phyloP scores from a whole-genome alignment of 2,329 filamentous ascomycete species.

The Colletotrichum sp. region DNA sequence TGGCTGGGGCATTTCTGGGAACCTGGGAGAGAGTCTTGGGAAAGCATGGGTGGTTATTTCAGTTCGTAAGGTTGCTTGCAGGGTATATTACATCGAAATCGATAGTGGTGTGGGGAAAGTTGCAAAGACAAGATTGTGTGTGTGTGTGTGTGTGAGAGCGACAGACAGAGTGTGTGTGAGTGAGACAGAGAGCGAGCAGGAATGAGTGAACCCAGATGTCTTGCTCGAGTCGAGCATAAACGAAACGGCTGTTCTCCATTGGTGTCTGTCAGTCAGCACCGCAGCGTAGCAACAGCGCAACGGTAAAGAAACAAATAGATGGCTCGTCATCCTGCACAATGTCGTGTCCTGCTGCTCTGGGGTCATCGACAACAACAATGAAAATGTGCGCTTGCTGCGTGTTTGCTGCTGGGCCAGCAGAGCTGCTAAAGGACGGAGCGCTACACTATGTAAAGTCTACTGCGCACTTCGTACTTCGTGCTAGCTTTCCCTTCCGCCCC shows the following conservation, averaged over 20 bases:
- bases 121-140: neutral
- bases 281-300: neutral
- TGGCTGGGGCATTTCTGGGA: constrained; percentile 1
- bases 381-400: neutral
- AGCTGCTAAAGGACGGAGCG: neutral
- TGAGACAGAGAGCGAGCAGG: neutral
- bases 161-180: neutral
- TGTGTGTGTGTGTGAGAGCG: neutral
- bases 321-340: neutral
- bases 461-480: neutral
- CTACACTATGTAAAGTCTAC: neutral
- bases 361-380: neutral
- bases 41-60: constrained; percentile 2
- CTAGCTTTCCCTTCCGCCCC: neutral
- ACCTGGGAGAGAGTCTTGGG: neutral
- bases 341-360: neutral
- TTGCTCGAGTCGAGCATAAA: neutral
- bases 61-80: constrained; percentile 16
- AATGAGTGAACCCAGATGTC: neutral
- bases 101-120: constrained; percentile 20
- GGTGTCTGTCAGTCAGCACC: neutral
- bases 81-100: constrained; percentile 21
- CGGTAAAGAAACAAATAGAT: neutral
- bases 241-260: neutral
- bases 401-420: neutral